phyloP scores from a whole-genome alignment of 257 asterid genomes.

The Solanum sitiens region DNA sequence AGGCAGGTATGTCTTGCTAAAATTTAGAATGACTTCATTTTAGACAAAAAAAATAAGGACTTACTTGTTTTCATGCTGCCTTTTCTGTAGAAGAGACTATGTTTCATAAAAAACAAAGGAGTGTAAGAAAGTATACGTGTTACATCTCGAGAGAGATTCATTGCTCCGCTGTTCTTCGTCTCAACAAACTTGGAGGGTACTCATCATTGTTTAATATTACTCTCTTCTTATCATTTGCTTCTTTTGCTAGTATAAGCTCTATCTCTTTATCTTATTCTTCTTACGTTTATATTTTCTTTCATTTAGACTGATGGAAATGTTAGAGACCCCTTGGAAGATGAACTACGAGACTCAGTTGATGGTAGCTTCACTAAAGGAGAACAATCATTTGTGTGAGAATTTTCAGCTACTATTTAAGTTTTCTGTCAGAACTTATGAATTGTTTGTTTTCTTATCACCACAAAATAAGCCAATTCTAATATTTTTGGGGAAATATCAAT shows the following conservation, averaged over 20 bases:
- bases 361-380: constrained; percentile 53
- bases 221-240: background rate
- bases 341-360: constrained; percentile 22
- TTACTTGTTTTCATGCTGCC: background rate
- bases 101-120: constrained; percentile 60
- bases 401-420: background rate
- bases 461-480: background rate
- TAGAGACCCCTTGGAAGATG: constrained; percentile 42
- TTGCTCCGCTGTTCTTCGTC: constrained; percentile 31
- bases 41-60: background rate
- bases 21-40: too few species aligned
- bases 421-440: background rate
- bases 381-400: background rate
- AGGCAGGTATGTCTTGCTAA: too few species aligned
- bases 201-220: background rate
- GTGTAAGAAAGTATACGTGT: constrained; percentile 37
- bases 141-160: constrained; percentile 59
- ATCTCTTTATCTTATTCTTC: background rate
- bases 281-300: background rate
- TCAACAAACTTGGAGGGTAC: constrained; percentile 59
- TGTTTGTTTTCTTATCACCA: background rate
- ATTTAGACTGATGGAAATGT: constrained; percentile 53
- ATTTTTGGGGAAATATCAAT: background rate
- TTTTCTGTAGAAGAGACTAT: constrained; percentile 28
- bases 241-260: background rate